phyloP scores from a whole-genome alignment of 305 asterid species.

The Fraxinus angustifolia region DNA sequence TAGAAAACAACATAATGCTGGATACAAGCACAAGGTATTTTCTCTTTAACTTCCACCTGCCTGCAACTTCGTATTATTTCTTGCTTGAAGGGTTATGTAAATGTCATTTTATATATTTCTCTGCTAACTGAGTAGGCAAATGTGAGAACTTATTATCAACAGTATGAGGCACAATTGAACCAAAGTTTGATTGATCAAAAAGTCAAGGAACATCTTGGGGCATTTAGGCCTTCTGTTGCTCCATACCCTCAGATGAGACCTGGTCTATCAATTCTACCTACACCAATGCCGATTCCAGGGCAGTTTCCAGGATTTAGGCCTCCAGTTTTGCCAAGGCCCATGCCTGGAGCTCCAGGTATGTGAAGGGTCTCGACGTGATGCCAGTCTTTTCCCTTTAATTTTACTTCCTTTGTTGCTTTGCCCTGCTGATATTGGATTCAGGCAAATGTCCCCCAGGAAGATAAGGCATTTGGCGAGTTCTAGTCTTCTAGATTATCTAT shows the following conservation, averaged over 20 bases:
- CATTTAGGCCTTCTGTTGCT: constrained; percentile 68
- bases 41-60: background rate
- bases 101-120: constrained; percentile 2
- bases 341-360: constrained; percentile 72
- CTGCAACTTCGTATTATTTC: background rate
- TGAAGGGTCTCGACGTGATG: background rate
- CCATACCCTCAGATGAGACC: constrained; percentile 67
- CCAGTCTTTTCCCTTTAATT: background rate
- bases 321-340: constrained; percentile 69
- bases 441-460: background rate
- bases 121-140: constrained; percentile 58
- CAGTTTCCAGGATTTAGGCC: constrained; percentile 74
- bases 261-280: constrained; percentile 56
- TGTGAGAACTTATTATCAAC: constrained; percentile 85
- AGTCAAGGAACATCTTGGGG: constrained; percentile 94
- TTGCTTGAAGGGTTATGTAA: background rate
- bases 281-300: constrained; percentile 53
- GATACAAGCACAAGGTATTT: constrained; percentile 93
- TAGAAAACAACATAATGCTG: constrained; percentile 92
- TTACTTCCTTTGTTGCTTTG: constrained; percentile 9
- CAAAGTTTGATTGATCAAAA: constrained; percentile 92
- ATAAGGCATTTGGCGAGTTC: background rate
- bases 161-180: constrained; percentile 89
- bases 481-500: background rate
- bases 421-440: constrained; percentile 14